Evolutionary conservation across 2,329 filamentous ascomycete species (phyloP).

Genomic region (Aspergillus sp.): DNA sequence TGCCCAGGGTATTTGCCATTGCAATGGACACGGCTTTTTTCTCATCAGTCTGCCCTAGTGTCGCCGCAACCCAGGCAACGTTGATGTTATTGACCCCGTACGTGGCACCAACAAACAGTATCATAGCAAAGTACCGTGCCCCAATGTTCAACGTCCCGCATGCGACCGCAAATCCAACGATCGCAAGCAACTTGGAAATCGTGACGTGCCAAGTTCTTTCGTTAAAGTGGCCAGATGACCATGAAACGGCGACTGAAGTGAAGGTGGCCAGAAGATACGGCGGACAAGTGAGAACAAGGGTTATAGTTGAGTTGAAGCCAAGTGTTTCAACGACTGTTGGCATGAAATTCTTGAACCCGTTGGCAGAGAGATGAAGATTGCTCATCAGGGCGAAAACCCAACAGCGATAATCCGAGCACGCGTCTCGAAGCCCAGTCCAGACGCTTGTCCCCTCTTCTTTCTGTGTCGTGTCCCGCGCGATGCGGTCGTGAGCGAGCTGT

Average conservation of each 20-base stretch:
- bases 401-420: conserved; percentile 51
- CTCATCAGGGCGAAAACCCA: conserved; percentile 58
- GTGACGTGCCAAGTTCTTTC: conserved; percentile 34
- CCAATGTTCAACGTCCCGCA: conserved; percentile 28
- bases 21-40: conserved; percentile 46
- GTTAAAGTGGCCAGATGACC: conserved; percentile 49
- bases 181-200: conserved; percentile 23
- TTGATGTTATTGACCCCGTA: conserved; percentile 43
- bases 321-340: conserved; percentile 48
- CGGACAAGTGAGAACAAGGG: conserved; percentile 52
- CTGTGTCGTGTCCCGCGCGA: conserved; percentile 54
- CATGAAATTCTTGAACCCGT: conserved; percentile 49
- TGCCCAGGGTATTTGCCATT: conserved; percentile 45
- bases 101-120: conserved; percentile 32
- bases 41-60: conserved; percentile 43
- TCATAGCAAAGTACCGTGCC: conserved; percentile 32
- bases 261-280: conserved; percentile 54
- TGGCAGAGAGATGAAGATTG: conserved; percentile 56
- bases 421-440: conserved; percentile 49
- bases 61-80: conserved; percentile 44
- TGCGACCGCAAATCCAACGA: conserved; percentile 33
- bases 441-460: conserved; percentile 47
- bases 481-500: conserved; percentile 49
- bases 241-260: conserved; percentile 49
- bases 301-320: conserved; percentile 49